phyloP scores from a whole-genome alignment of 805 yeast species.

The Ogataea wickerhamii region DNA sequence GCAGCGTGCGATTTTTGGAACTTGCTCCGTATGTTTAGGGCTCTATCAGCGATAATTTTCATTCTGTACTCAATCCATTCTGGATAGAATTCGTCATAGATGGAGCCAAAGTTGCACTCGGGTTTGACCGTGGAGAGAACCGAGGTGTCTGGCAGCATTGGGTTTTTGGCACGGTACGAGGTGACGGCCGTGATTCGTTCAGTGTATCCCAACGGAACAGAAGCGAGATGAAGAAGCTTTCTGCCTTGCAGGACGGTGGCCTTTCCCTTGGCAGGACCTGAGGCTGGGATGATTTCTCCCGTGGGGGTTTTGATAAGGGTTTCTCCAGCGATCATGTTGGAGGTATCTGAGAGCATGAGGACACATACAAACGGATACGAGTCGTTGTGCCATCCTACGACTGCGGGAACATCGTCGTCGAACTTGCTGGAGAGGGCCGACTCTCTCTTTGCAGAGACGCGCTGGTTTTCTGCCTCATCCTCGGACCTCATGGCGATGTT shows the following conservation, averaged over 20 bases:
- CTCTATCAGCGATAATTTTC: constrained; percentile 33
- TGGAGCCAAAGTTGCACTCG: constrained; percentile 33
- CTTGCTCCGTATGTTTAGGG: constrained; percentile 25
- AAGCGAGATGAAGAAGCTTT: constrained; percentile 43
- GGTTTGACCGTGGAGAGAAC: constrained; percentile 42
- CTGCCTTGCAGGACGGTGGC: constrained; percentile 50
- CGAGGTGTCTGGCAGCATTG: constrained; percentile 36
- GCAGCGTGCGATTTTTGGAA: constrained; percentile 20
- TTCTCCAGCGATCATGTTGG: constrained; percentile 59
- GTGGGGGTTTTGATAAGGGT: constrained; percentile 48
- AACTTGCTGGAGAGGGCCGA: constrained; percentile 21
- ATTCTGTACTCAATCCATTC: constrained; percentile 39
- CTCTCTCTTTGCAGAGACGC: constrained; percentile 22
- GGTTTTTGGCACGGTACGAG: constrained; percentile 39
- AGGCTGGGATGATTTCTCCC: constrained; percentile 31
- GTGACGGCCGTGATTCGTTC: constrained; percentile 44
- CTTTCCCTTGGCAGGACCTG: constrained; percentile 47
- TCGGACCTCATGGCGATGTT: constrained; percentile 46
- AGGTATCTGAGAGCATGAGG: constrained; percentile 57
- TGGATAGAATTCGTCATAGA: constrained; percentile 38
- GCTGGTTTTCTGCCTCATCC: constrained; percentile 33
- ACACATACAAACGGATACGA: constrained; percentile 66
- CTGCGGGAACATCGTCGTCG: constrained; percentile 44
- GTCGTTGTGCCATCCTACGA: constrained; percentile 62
- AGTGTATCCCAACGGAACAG: constrained; percentile 38